Evolutionary conservation across 176 grass and related monocot species (phyloP), one percentile per base, ranked within the genome.

Genomic region (Eremochloa ophiuroides): DNA sequence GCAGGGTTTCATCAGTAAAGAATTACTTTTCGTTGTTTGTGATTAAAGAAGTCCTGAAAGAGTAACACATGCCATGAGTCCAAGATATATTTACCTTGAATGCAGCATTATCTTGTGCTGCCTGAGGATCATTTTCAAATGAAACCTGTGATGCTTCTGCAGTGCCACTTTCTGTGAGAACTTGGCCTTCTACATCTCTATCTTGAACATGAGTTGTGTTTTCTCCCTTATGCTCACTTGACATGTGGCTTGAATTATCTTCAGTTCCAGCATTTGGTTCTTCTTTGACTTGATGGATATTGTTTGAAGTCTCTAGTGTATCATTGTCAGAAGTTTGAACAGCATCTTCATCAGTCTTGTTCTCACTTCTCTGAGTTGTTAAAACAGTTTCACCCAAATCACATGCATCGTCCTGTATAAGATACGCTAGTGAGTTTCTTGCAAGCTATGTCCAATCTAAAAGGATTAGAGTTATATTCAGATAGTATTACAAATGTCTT

Each of bases 61-160:
- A 71, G 16, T 75, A 80, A 23, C 20, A 76, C 38, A 85, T 81
- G 22, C 8, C 53, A 71, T 56, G 33, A 80, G 63, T 89, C n/a
- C 8, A 41, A 66, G 66, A 62, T n/a, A 65, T 81, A 62, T 78
- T 76, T 80, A 89, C 88, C 88, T 86, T 17, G 66, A 72, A 72
- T 40, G 10, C 29, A 47, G 66, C 58, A 61, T 7, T 59, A 40
- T 75, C 71, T 83, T 75, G 15, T 75, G 43, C 33, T 75, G 5
- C 61, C 81, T 39, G 31, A 46, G 81, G 35, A 47, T 62, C 60
- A 56, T 20, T 66, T 76, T 58, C 73, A 29, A 76, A 23, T 30
- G 41, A 58, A 69, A 25, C 26, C 58, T 76, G 44, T 1, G 46
- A 28, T 76, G 46, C 25, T 68, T 76, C 47, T 76, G 50, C 62